Evolutionary conservation across 352 stramenopile species (phyloP), one percentile per base, ranked within the genome.

Genomic region (Hyaloperonospora brassicae): DNA sequence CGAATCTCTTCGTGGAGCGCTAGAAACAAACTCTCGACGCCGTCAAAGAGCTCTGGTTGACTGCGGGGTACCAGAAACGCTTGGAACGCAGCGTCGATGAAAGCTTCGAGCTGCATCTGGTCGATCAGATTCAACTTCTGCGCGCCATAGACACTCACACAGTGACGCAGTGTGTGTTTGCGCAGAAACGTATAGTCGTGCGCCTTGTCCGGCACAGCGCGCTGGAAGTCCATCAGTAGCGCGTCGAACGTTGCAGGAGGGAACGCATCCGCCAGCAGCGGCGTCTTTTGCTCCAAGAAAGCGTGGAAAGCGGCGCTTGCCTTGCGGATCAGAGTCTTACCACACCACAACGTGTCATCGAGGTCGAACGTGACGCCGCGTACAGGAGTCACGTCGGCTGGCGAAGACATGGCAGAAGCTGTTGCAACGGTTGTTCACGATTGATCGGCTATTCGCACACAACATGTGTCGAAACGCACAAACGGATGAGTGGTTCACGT

Each of bases 311-410:
- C 56, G 14, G 52, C 47, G 43, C 47, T 72, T 5, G 79, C 79
- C 31, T 72, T 72, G 42, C 47, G 47, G 22, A 89, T 70, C 38
- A 84, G 71, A 11, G 52, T 58, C 57, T 67, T 68, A 40, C 74
- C 79, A 49, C 79, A 79, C 79, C 79, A 89, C 7, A 89, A 61
- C 34, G 79, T 89, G 68, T 89, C 79, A 62, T 89, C 79, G 62
- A 89, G 63, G 64, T 89, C 79, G 62, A 89, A 89, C 17, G 79
- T 89, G 44, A 87, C 64, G 47, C 72, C 79, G 13, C 58, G 60
- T 24, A 85, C 73, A 14, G 36, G n/a, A n/a, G n/a, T 42, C 36
- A 42, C 36, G 14, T n/a, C 36, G 10, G 36, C 34, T 39, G 34
- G 34, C n/a, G n/a, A n/a, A n/a, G n/a, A n/a, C n/a, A n/a, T n/a